These are phyloP conservation scores for Elaeis guineensis DNA, from an alignment of 176 grass and related monocot genomes.

Conservation along the genomic window DNA sequence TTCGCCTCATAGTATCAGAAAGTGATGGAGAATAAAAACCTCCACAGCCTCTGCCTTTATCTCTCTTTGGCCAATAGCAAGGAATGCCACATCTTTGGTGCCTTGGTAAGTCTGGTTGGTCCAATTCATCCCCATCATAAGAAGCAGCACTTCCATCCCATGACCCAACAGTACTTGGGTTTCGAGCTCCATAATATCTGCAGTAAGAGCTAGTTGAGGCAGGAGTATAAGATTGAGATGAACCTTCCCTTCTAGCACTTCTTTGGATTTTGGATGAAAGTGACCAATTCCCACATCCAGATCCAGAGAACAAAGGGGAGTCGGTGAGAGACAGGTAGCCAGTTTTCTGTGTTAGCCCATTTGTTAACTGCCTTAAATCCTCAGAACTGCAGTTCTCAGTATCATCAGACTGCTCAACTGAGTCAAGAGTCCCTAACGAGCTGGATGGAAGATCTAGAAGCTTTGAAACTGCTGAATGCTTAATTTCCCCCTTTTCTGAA, in stretches of 20 bases:
- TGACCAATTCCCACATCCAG: slow-evolving; percentile 68
- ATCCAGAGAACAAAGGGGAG: slow-evolving; percentile 59
- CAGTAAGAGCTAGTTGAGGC: slow-evolving; percentile 77
- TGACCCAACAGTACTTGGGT: slow-evolving; percentile 33
- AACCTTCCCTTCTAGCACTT: slow-evolving; percentile 43
- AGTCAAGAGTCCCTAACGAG: slow-evolving; percentile 27
- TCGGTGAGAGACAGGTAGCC: slow-evolving; percentile 43
- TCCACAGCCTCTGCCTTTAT: slow-evolving; percentile 23
- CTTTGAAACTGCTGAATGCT: slow-evolving; percentile 35
- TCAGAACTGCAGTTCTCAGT: slow-evolving; percentile 53
- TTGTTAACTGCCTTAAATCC: slow-evolving; percentile 20
- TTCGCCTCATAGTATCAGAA: slow-evolving; percentile 71
- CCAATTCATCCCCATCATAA: slow-evolving; percentile 69
- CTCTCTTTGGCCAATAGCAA: slow-evolving; percentile 48
- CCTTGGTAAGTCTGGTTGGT: slow-evolving; percentile 43
- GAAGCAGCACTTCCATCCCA: slow-evolving; percentile 61
- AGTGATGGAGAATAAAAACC: slow-evolving; percentile 64
- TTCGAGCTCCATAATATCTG: slow-evolving; percentile 26
- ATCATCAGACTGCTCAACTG: slow-evolving; percentile 56
- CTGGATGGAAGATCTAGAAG: slow-evolving; percentile 29
- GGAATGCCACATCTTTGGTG: slow-evolving; percentile 45
- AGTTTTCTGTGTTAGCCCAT: slow-evolving; percentile 34
- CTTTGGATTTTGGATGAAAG: slow-evolving; percentile 50
- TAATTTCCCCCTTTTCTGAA: slow-evolving; percentile 27
- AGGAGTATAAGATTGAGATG: slow-evolving; percentile 82